Evolutionary conservation across 768 basidiomycete genomes (phyloP).

Genomic region (Termitomyces sp.): DNA sequence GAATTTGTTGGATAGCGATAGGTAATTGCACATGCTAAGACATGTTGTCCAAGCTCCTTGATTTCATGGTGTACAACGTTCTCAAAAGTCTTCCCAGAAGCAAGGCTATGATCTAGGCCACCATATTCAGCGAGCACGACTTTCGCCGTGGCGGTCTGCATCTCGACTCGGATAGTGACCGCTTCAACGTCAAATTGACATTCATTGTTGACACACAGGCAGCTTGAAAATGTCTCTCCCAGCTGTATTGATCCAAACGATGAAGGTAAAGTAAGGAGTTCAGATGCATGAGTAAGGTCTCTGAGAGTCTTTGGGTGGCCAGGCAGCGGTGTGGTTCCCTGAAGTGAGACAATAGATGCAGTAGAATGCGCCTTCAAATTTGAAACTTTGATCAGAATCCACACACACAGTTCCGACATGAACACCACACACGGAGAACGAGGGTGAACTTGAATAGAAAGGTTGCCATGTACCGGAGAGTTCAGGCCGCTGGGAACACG

Average conservation of each 20-base stretch:
- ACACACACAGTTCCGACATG: background rate
- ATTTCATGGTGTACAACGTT: slow-evolving; percentile 79
- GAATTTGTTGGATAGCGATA: slow-evolving; percentile 68
- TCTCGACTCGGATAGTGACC: slow-evolving; percentile 69
- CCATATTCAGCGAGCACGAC: slow-evolving; percentile 58
- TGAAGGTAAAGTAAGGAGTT: slow-evolving; percentile 74
- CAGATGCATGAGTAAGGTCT: slow-evolving; percentile 73
- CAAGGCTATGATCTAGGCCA: slow-evolving; percentile 41
- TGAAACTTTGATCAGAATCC: slow-evolving; percentile 1
- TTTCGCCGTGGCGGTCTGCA: slow-evolving; percentile 77
- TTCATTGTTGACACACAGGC: slow-evolving; percentile 81
- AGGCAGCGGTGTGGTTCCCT: slow-evolving; percentile 62
- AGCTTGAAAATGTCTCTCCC: slow-evolving; percentile 83
- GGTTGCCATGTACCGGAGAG: slow-evolving; percentile 78
- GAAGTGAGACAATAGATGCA: slow-evolving; percentile 69
- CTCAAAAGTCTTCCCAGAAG: slow-evolving; percentile 57
- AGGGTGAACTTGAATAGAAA: slow-evolving; percentile 79
- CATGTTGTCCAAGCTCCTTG: slow-evolving; percentile 90
- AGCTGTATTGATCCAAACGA: slow-evolving; percentile 86
- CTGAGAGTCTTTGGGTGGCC: slow-evolving; percentile 81
- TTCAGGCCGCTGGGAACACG: slow-evolving; percentile 53
- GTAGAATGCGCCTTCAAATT: slow-evolving; percentile 57
- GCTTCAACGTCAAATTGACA: slow-evolving; percentile 55
- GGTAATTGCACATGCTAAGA: slow-evolving; percentile 77
- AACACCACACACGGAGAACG: slow-evolving; percentile 54